phyloP scores from a whole-genome alignment of 805 yeast species.

The Candida gorgasii region DNA sequence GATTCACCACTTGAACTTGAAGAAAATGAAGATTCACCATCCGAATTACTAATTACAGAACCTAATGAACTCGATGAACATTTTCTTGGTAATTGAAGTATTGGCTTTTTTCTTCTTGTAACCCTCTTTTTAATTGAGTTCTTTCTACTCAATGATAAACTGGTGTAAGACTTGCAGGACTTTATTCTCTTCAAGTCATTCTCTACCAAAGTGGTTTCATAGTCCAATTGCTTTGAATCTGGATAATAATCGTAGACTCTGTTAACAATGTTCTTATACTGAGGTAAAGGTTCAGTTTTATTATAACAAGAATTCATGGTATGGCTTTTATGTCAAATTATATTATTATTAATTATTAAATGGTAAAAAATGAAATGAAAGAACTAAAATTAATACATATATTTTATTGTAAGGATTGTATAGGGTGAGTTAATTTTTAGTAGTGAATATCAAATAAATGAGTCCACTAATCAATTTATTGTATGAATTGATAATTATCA shows the following conservation, averaged over 20 bases:
- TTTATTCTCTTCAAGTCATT: constrained; percentile 19
- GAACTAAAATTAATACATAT: constrained; percentile 2
- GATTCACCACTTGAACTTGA: constrained; percentile 11
- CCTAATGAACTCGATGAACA: neutral
- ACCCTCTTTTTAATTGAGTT: constrained; percentile 11
- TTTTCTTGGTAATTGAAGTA: constrained; percentile 8
- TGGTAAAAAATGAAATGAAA: neutral
- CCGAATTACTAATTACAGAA: constrained; percentile 8
- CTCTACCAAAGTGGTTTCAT: constrained; percentile 8
- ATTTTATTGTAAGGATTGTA: constrained; percentile 28
- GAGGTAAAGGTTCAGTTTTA: constrained; percentile 28
- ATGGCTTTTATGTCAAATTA: neutral
- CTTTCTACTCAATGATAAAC: constrained; percentile 1
- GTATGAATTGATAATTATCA: neutral
- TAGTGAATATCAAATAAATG: constrained; percentile 17
- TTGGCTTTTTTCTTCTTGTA: constrained; percentile 13
- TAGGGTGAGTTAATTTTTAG: constrained; percentile 22
- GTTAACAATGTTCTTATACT: constrained; percentile 19
- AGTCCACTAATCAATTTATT: constrained; percentile 11
- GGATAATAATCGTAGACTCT: constrained; percentile 25
- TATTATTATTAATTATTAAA: constrained; percentile 3
- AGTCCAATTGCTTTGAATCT: constrained; percentile 7
- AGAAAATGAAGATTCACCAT: constrained; percentile 16
- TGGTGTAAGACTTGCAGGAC: constrained; percentile 15
- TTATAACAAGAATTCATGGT: constrained; percentile 7